phyloP scores from a whole-genome alignment of 2,329 filamentous ascomycete species.

The Coniochaeta sp. region DNA sequence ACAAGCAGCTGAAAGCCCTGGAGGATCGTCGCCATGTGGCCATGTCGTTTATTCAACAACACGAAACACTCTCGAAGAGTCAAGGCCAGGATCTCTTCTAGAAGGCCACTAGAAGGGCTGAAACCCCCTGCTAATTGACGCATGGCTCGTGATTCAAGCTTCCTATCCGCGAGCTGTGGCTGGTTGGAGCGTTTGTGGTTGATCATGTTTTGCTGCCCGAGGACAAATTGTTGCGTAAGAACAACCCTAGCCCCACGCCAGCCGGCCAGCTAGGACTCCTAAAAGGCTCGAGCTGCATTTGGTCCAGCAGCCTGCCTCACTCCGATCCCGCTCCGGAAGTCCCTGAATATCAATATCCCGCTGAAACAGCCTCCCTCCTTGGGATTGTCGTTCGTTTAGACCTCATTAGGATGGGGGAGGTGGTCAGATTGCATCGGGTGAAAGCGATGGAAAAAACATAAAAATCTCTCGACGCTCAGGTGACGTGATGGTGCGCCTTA shows the following conservation, averaged over 20 bases:
- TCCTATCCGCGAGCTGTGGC: background rate
- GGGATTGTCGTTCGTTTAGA: background rate
- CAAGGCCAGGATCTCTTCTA: background rate
- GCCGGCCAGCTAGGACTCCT: background rate
- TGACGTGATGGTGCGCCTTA: background rate
- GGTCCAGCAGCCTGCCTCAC: background rate
- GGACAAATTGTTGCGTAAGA: conserved; percentile 3
- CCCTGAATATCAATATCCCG: background rate
- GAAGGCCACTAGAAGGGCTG: background rate
- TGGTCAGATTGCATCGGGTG: background rate
- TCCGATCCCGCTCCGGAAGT: background rate
- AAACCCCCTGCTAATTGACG: background rate
- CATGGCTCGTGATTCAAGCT: background rate
- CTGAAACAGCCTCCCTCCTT: background rate
- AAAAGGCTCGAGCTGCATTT: background rate
- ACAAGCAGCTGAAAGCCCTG: background rate
- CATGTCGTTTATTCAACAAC: background rate
- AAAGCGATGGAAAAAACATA: background rate
- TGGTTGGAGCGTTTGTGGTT: background rate
- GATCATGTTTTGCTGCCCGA: background rate
- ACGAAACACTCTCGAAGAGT: background rate
- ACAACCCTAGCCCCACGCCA: background rate
- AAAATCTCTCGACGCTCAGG: background rate
- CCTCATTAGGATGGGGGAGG: background rate
- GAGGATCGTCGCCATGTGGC: too few species aligned